These are phyloP conservation scores for Kwoniella europaea DNA, from an alignment of 768 basidiomycete genomes.

Conservation along the genomic window DNA sequence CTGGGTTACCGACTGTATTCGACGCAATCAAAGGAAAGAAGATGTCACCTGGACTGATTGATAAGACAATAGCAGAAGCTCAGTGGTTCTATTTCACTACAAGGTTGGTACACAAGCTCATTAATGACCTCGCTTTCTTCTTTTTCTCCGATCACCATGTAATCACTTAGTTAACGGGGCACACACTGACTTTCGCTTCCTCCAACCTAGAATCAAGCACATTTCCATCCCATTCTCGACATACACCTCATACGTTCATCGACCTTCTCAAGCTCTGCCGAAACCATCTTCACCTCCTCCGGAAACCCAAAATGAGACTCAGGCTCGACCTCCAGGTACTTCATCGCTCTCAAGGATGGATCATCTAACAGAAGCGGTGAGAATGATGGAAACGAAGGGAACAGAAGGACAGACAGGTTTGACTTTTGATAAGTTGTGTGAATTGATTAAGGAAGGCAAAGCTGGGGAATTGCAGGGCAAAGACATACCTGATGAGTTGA, in stretches of 20 bases:
- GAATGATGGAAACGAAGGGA: slow-evolving; percentile 30
- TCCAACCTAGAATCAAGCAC: slow-evolving; percentile 10
- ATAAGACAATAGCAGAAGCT: slow-evolving; percentile 43
- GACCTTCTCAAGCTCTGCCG: background rate
- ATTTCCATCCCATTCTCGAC: slow-evolving; percentile 32
- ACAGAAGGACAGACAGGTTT: slow-evolving; percentile 17
- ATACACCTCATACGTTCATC: slow-evolving; percentile 20
- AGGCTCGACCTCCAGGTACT: no score
- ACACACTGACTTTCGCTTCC: no score
- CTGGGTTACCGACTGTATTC: slow-evolving; percentile 44
- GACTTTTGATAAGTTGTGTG: slow-evolving; percentile 36
- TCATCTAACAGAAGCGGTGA: slow-evolving; percentile 30
- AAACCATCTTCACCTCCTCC: slow-evolving; percentile 1
- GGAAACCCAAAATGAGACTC: background rate
- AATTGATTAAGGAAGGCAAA: slow-evolving; percentile 39
- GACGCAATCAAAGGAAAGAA: slow-evolving; percentile 34
- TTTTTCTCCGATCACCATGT: no score
- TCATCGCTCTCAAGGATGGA: no score
- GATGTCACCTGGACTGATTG: slow-evolving; percentile 30
- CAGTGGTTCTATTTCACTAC: slow-evolving; percentile 49
- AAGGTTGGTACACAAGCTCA: background rate
- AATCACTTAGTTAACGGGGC: no score
- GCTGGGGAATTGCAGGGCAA: slow-evolving; percentile 34
- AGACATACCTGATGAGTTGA: slow-evolving; percentile 38
- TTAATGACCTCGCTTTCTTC: no score